phyloP scores from a whole-genome alignment of 2,329 filamentous ascomycete species.

The Epicoccum nigrum region DNA sequence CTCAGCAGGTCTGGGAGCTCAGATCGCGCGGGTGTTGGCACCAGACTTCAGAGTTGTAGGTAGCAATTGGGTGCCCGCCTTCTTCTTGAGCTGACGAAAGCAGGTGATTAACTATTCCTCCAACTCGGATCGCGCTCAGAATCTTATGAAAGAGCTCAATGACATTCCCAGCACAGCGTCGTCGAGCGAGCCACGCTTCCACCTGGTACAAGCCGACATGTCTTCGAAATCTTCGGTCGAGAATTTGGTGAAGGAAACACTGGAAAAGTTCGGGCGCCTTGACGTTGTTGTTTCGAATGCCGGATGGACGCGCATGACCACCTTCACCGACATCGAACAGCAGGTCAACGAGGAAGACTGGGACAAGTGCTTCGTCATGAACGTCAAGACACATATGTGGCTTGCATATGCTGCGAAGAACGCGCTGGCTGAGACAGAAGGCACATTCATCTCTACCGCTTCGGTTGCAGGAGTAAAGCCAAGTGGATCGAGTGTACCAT shows the following conservation, averaged over 20 bases:
- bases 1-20: slow-evolving; percentile 56
- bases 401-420: slow-evolving; percentile 64
- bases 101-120: slow-evolving; percentile 57
- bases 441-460: slow-evolving; percentile 68
- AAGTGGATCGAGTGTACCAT: slow-evolving; percentile 71
- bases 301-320: slow-evolving; percentile 67
- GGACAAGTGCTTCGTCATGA: slow-evolving; percentile 69
- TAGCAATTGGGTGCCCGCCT: not conserved
- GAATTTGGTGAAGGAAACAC: slow-evolving; percentile 52
- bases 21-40: slow-evolving; percentile 54
- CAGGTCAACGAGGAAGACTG: slow-evolving; percentile 67
- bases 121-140: slow-evolving; percentile 50
- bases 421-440: slow-evolving; percentile 64
- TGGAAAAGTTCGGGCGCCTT: slow-evolving; percentile 54
- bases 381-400: slow-evolving; percentile 60
- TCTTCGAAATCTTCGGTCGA: slow-evolving; percentile 51
- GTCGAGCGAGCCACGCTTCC: slow-evolving; percentile 46
- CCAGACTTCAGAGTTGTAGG: slow-evolving; percentile 55
- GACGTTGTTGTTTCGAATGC: slow-evolving; percentile 59
- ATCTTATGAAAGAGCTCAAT: slow-evolving; percentile 51
- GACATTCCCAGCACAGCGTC: slow-evolving; percentile 42
- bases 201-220: slow-evolving; percentile 55
- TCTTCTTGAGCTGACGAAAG: not conserved
- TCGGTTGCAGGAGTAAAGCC: slow-evolving; percentile 68
- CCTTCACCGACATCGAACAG: slow-evolving; percentile 63